Conservation (phyloP, 192 early-diverging fungal species). For the Hyaloraphidium curvatum region DNA sequence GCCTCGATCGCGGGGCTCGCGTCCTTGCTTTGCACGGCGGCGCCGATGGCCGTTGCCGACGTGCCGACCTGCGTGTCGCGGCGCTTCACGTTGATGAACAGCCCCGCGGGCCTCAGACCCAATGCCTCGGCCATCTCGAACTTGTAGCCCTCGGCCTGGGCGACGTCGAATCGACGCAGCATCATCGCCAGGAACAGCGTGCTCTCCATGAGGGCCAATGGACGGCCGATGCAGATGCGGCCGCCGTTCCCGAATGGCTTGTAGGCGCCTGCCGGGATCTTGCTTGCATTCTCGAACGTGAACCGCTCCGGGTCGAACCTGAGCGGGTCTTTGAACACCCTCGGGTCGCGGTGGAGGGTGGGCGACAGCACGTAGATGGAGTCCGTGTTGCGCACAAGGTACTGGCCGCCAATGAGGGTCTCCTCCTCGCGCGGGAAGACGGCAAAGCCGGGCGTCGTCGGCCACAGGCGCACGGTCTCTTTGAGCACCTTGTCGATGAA, state of each 20-base stretch:
- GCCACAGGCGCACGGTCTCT: slow-evolving; percentile 31
- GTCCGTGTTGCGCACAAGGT: too few relatives aligned
- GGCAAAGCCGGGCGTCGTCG: slow-evolving; percentile 26
- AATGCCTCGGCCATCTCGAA: slow-evolving; percentile 12
- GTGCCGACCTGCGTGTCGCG: too few relatives aligned
- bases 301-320: slow-evolving; percentile 33
- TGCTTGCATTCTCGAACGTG: slow-evolving; percentile 24
- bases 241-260: slow-evolving; percentile 22
- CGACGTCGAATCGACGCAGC: too few relatives aligned
- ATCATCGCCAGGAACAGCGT: slow-evolving; percentile 28
- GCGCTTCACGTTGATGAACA: slow-evolving; percentile 18
- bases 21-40: neutral
- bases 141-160: slow-evolving; percentile 18
- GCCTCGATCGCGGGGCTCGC: neutral
- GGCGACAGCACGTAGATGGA: too few relatives aligned
- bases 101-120: slow-evolving; percentile 15
- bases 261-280: slow-evolving; percentile 16
- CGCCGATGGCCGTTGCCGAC: slow-evolving; percentile 5
- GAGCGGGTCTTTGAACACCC: slow-evolving; percentile 20
- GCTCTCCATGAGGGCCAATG: slow-evolving; percentile 34
- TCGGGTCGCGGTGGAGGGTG: slow-evolving; percentile 22
- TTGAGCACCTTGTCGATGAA: slow-evolving; percentile 30
- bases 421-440: too few relatives aligned
- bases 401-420: too few relatives aligned
- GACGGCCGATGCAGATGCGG: slow-evolving; percentile 32